Conservation (phyloP, 2,329 filamentous ascomycete species). For the Apiospora kogelbergensis region DNA sequence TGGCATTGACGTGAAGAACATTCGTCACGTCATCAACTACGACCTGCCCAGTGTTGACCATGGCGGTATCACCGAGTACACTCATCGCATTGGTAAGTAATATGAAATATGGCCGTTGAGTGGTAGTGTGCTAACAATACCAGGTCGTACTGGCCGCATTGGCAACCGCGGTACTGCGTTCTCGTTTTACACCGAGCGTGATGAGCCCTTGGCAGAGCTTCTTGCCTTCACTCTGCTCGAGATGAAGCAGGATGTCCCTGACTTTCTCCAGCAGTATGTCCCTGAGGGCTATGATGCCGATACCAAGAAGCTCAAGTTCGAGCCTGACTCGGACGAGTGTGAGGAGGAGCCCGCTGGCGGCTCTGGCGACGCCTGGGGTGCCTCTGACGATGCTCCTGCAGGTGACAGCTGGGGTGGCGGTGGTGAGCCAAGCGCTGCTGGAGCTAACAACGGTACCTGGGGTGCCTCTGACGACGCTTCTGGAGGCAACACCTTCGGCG, state of each 20-base stretch:
- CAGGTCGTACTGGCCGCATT: conserved; percentile 90
- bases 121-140: conserved; percentile 8
- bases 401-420: conserved; percentile 2
- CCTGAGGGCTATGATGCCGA: conserved; percentile 51
- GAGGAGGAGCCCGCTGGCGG: conserved; percentile 36
- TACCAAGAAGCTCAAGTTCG: conserved; percentile 49
- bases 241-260: conserved; percentile 73
- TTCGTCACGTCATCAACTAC: conserved; percentile 92
- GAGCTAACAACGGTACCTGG: conserved; percentile 10
- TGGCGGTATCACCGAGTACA: conserved; percentile 92
- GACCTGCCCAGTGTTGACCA: conserved; percentile 74
- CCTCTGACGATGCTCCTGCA: conserved; percentile 9
- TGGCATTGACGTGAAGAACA: conserved; percentile 83
- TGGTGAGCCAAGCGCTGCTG: not conserved
- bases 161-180: conserved; percentile 83
- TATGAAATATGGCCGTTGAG: not conserved
- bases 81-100: conserved; percentile 82
- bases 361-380: conserved; percentile 17
- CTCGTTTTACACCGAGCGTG: conserved; percentile 81
- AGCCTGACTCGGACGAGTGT: conserved; percentile 52
- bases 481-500: not conserved
- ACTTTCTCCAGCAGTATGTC: conserved; percentile 70
- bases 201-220: conserved; percentile 70
- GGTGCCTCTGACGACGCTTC: not conserved
- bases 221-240: conserved; percentile 83